Evolutionary conservation across 345 rosid species (phyloP), one percentile per base, ranked within the genome.

Genomic region (Psidium friedrichsthalianum): DNA sequence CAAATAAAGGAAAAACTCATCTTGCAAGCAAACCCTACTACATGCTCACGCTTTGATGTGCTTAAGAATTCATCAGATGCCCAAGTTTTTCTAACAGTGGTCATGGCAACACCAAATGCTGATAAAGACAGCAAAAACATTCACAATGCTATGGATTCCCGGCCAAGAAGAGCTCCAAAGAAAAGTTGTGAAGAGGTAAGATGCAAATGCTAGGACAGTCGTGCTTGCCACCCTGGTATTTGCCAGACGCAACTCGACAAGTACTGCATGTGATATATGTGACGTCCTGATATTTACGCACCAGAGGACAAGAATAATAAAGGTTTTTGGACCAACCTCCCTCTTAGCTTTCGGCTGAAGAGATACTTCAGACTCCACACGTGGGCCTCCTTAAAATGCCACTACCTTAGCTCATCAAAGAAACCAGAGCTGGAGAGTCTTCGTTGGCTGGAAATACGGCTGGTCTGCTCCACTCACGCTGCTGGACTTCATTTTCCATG

Each of bases 21-120:
- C 42, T 69, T 18, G 51, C 59, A 54, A 64, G 53, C 58, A 20
- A 74, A 18, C 49, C 56, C 84, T 82, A 55, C 74, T 61, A 61
- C 10, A 64, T 64, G 22, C 14, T 52, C 55, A 54, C 85, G 92
- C 95, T 91, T 91, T 6, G 92, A 88, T 82, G 64, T 40, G 29
- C 84, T 90, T 57, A 89, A 74, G 87, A 87, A 56, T 82, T 94
- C 95, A 78, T 92, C 94, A 1, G 88, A 69, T 47, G 93, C 94
- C 94, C 94, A 93, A 78, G 94, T 94, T 87, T 91, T 91, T 55
- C 95, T 94, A 83, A 90, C 85, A 0, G 94, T 91, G 57, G 95
- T 94, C 95, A 92, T 90, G 88, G 94, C 96, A 86, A 90, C 94
- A 85, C 96, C 95, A 83, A 90, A 93, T 92, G 92, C 94, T 92